A percentile compares a stretch with the other conserved stretches of the same genome.
Evolutionary conservation across 2,329 filamentous ascomycete species (phyloP).

Genomic region (Exophiala sp.): DNA sequence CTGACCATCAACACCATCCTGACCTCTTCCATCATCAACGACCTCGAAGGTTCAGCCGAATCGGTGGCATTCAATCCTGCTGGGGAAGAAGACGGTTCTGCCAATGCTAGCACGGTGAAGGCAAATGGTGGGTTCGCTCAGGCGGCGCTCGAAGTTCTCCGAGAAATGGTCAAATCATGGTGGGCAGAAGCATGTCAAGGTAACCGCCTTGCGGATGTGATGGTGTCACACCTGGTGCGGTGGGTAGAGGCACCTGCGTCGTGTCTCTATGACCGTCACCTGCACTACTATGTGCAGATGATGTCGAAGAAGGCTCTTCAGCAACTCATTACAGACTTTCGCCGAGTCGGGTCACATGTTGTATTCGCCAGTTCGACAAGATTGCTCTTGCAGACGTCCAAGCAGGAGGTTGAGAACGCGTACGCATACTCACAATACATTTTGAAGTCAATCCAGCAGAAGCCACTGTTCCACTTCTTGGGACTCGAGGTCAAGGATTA

Average conservation of each 20-base stretch:
- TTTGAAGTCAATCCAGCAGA: slow-evolving; percentile 91
- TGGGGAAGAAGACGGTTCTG: slow-evolving; percentile 54
- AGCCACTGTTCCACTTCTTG: slow-evolving; percentile 93
- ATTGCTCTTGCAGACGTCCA: slow-evolving; percentile 88
- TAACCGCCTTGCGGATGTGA: slow-evolving; percentile 90
- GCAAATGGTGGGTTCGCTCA: slow-evolving; percentile 73
- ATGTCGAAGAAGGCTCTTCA: slow-evolving; percentile 97
- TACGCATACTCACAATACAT: slow-evolving; percentile 97
- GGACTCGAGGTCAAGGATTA: slow-evolving; percentile 97
- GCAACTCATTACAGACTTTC: slow-evolving; percentile 94
- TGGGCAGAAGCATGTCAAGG: slow-evolving; percentile 90
- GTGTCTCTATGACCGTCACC: slow-evolving; percentile 86
- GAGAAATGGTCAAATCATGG: slow-evolving; percentile 98
- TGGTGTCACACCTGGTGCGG: slow-evolving; percentile 93
- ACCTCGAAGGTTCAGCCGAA: slow-evolving; percentile 76
- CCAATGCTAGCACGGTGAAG: slow-evolving; percentile 60
- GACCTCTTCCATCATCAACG: slow-evolving; percentile 92
- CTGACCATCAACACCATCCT: slow-evolving; percentile 96
- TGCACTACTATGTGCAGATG: slow-evolving; percentile 98
- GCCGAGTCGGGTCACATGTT: slow-evolving; percentile 87
- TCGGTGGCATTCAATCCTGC: slow-evolving; percentile 79
- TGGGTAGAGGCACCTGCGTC: slow-evolving; percentile 94
- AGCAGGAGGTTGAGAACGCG: slow-evolving; percentile 92
- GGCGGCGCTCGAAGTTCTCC: slow-evolving; percentile 79
- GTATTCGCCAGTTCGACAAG: slow-evolving; percentile 91